phyloP scores from a whole-genome alignment of 1,139 yeast genomes.

The Pichia sp. region DNA sequence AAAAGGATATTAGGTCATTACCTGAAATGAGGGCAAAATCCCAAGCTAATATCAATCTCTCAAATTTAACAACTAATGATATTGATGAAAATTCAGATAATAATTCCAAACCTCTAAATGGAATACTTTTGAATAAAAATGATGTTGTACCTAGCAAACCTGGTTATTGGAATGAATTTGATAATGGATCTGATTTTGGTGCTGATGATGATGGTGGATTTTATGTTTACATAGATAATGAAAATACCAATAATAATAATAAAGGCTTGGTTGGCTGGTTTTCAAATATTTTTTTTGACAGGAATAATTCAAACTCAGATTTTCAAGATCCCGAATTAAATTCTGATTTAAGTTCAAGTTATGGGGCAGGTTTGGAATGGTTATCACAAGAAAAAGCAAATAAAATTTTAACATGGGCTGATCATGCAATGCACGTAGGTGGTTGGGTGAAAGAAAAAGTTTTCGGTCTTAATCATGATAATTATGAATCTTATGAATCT shows the following conservation, averaged over 20 bases:
- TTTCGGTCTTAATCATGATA: slow-evolving; percentile 1
- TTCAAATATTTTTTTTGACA: slow-evolving; percentile 20
- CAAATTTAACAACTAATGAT: not conserved
- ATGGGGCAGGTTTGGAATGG: slow-evolving; percentile 22
- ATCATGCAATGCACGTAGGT: slow-evolving; percentile 10
- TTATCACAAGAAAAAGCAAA: slow-evolving; percentile 34
- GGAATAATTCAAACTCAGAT: slow-evolving; percentile 28
- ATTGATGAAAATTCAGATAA: not conserved
- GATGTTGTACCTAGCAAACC: slow-evolving; percentile 31
- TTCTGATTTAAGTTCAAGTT: slow-evolving; percentile 22
- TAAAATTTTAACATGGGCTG: slow-evolving; percentile 28
- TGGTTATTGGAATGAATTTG: slow-evolving; percentile 71
- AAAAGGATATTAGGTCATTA: slow-evolving; percentile 32
- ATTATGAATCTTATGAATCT: too few species aligned
- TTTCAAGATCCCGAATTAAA: slow-evolving; percentile 45
- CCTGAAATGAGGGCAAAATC: slow-evolving; percentile 23
- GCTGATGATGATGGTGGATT: slow-evolving; percentile 21
- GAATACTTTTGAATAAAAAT: slow-evolving; percentile 29
- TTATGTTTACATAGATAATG: slow-evolving; percentile 42
- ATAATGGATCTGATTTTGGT: slow-evolving; percentile 41
- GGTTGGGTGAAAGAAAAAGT: slow-evolving; percentile 10
- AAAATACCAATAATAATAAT: slow-evolving; percentile 25
- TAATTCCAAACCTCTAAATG: slow-evolving; percentile 5
- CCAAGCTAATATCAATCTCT: not conserved
- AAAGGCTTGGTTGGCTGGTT: slow-evolving; percentile 11